Evolutionary conservation across 2,329 filamentous ascomycete genomes (phyloP), one percentile per base, ranked within the genome.

Genomic region (Bimuria novae-zelandiae): DNA sequence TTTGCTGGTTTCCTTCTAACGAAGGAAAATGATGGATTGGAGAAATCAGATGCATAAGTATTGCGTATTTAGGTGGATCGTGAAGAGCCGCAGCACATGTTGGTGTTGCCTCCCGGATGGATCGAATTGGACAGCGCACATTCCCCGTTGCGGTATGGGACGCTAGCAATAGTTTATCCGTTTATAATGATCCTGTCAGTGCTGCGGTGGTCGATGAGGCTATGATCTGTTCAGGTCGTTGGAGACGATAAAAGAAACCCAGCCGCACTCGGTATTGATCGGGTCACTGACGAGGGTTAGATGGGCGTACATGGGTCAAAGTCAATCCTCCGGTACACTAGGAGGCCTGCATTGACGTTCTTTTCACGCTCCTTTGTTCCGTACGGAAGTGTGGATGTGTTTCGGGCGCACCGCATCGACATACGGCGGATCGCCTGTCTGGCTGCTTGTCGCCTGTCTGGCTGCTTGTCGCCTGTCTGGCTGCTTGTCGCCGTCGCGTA

Each of bases 181-280:
- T n/a, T n/a, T n/a, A 27, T 45, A 35, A 33, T 45, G 42, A 45
- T 45, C 42, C 42, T 45, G 17, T 19, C 42, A 23, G 42, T 30
- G 16, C 42, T n/a, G 29, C 29, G 23, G 17, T 35, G 29, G 29
- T 33, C 29, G 11, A 35, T 29, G 29, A 45, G 42, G 42, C 42
- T 45, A 29, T 35, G 29, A 22, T n/a, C n/a, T n/a, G n/a, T n/a
- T n/a, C n/a, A n/a, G n/a, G n/a, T n/a, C n/a, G n/a, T n/a, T n/a
- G n/a, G n/a, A n/a, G n/a, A n/a, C n/a, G n/a, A n/a, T n/a, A n/a
- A n/a, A n/a, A n/a, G n/a, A n/a, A n/a, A n/a, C n/a, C n/a, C n/a
- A n/a, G n/a, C n/a, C n/a, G n/a, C n/a, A n/a, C n/a, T n/a, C 19
- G 40, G 25, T n/a, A 23, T 45, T 16, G 29, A 11, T 33, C 29